Percentiles rank a stretch among this genome's conserved stretches.
phyloP scores from a whole-genome alignment of 2,329 filamentous ascomycete genomes.

The Calonectria crousiana region DNA sequence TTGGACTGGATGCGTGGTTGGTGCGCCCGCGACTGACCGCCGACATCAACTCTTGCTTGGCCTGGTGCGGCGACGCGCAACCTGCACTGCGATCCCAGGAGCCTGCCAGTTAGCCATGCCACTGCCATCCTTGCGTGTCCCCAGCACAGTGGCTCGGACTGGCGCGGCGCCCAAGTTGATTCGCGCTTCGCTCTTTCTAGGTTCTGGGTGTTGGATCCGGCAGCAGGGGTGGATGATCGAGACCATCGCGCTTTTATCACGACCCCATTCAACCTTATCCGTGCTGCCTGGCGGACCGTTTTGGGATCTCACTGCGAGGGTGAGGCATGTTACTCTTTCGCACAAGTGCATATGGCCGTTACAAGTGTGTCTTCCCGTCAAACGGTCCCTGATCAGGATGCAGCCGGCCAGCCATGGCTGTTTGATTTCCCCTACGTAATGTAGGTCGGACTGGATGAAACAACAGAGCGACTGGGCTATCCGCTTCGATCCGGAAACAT shows the following conservation, averaged over 20 bases:
- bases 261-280: conserved; percentile 19
- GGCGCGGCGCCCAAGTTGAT: conserved; percentile 31
- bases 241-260: conserved; percentile 11
- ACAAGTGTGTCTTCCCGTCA: neutral
- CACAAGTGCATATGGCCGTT: conserved; percentile 5
- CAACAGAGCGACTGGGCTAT: conserved; percentile 9
- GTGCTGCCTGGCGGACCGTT: conserved; percentile 13
- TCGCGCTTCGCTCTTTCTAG: conserved; percentile 25
- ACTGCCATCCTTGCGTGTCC: conserved; percentile 28
- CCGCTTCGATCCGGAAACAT: conserved; percentile 13
- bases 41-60: conserved; percentile 23
- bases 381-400: conserved; percentile 18
- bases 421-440: conserved; percentile 6
- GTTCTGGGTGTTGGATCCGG: conserved; percentile 1
- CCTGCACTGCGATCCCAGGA: conserved; percentile 15
- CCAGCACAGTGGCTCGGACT: conserved; percentile 33
- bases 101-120: conserved; percentile 17
- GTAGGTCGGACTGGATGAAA: conserved; percentile 16
- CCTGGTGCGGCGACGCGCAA: conserved; percentile 26
- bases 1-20: conserved; percentile 27
- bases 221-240: conserved; percentile 11
- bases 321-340: conserved; percentile 3
- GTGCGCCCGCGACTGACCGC: conserved; percentile 31
- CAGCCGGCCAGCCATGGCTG: conserved; percentile 2
- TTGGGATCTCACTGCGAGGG: conserved; percentile 16